These are phyloP conservation scores for Ustilago nuda DNA, from an alignment of 1,284 basidiomycete species.

Conservation along the genomic window DNA sequence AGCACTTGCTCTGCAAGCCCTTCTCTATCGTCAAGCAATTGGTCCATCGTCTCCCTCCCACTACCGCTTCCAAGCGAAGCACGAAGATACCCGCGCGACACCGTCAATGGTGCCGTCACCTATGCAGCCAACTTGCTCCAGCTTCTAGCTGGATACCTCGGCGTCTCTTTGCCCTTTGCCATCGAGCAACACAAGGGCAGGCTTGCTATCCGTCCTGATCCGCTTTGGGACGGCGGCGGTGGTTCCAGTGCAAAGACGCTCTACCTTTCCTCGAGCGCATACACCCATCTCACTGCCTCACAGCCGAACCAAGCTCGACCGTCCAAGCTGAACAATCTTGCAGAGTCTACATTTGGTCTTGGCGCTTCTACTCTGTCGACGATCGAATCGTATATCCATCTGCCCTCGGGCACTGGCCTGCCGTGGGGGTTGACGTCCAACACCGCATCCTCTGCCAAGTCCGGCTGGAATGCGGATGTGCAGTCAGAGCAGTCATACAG, in stretches of 20 bases:
- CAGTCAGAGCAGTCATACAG: constrained; percentile 1
- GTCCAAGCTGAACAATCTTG: constrained; percentile 40
- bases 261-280: constrained; percentile 46
- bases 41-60: constrained; percentile 50
- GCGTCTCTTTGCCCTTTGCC: constrained; percentile 53
- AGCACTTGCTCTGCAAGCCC: not conserved
- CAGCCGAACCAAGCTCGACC: not conserved
- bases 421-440: constrained; percentile 43
- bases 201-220: constrained; percentile 42
- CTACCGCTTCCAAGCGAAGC: constrained; percentile 53
- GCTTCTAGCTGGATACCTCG: constrained; percentile 51
- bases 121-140: constrained; percentile 51
- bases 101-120: constrained; percentile 55
- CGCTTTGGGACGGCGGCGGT: constrained; percentile 53
- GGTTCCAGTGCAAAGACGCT: constrained; percentile 51
- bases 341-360: constrained; percentile 52
- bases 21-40: constrained; percentile 23
- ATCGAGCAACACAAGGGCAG: constrained; percentile 45
- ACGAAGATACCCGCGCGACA: constrained; percentile 49
- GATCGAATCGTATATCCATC: constrained; percentile 55
- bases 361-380: constrained; percentile 56
- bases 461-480: not conserved
- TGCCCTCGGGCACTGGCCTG: constrained; percentile 32
- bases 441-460: constrained; percentile 5
- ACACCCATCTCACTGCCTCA: constrained; percentile 35